phyloP scores from a whole-genome alignment of 2,329 filamentous ascomycete species.

The Alternaria burnsii region DNA sequence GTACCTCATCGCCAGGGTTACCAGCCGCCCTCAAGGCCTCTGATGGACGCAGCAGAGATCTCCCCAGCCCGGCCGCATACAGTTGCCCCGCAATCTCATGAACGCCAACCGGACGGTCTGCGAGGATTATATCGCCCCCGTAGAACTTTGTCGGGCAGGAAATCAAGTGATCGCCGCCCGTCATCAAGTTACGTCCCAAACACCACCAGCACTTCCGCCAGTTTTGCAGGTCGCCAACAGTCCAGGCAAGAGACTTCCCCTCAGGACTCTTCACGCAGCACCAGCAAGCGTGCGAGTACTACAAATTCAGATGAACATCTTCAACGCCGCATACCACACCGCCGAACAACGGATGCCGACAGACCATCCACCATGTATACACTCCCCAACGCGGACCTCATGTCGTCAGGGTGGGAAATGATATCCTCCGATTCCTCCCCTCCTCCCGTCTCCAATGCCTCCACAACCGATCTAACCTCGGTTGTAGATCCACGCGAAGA shows the following conservation, averaged over 20 bases:
- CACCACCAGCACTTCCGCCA: background rate
- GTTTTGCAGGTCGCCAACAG: constrained; percentile 13
- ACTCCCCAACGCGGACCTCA: constrained; percentile 7
- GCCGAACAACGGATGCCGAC: constrained; percentile 20
- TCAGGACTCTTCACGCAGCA: constrained; percentile 23
- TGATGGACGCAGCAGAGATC: constrained; percentile 22
- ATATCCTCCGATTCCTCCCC: constrained; percentile 18
- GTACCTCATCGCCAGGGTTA: constrained; percentile 12
- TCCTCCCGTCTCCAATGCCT: constrained; percentile 19
- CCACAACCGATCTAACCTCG: constrained; percentile 29
- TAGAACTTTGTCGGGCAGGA: constrained; percentile 12
- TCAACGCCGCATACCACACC: constrained; percentile 23
- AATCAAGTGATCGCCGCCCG: constrained; percentile 21
- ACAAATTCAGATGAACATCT: constrained; percentile 22
- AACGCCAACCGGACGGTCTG: constrained; percentile 29
- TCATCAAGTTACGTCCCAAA: constrained; percentile 25
- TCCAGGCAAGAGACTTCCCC: constrained; percentile 19
- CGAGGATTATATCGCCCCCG: constrained; percentile 30
- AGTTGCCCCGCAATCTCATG: constrained; percentile 23
- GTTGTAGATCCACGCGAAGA: constrained; percentile 29
- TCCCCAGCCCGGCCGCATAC: constrained; percentile 19
- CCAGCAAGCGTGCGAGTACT: constrained; percentile 27
- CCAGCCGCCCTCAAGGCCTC: constrained; percentile 13
- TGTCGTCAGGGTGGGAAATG: constrained; percentile 27
- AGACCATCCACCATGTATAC: background rate